Evolutionary conservation across 108 stramenopile genomes (phyloP).

Genomic region (Nitzschia sp.): DNA sequence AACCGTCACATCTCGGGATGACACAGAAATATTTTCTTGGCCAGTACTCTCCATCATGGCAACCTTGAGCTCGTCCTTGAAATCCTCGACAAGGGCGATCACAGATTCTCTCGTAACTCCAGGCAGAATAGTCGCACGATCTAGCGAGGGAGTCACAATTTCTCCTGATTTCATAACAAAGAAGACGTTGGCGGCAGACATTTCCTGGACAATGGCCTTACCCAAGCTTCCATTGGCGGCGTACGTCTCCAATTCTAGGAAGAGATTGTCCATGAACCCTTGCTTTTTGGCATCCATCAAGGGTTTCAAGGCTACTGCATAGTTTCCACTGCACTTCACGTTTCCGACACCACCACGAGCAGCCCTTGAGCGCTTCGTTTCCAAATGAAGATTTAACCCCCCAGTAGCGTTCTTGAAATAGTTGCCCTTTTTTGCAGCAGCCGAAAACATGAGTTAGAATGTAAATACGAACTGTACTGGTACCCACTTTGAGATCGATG

Average conservation of each 20-base stretch:
- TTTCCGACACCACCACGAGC: slow-evolving; percentile 72
- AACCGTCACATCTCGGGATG: slow-evolving; percentile 74
- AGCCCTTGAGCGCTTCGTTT: slow-evolving; percentile 69
- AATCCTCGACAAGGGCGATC: slow-evolving; percentile 57
- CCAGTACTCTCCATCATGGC: slow-evolving; percentile 60
- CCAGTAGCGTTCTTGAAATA: slow-evolving; percentile 68
- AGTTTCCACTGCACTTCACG: slow-evolving; percentile 80
- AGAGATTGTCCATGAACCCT: slow-evolving; percentile 83
- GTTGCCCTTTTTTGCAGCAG: slow-evolving; percentile 51
- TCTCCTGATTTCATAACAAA: slow-evolving; percentile 78
- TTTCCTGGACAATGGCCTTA: slow-evolving; percentile 73
- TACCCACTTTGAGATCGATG: too few relatives aligned
- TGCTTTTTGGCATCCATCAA: slow-evolving; percentile 81
- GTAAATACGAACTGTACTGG: too few relatives aligned
- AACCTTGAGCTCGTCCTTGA: slow-evolving; percentile 58
- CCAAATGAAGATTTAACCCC: slow-evolving; percentile 79
- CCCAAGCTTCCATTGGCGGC: slow-evolving; percentile 36
- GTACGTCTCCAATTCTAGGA: slow-evolving; percentile 82
- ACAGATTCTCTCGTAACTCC: slow-evolving; percentile 81
- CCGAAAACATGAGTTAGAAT: too few relatives aligned
- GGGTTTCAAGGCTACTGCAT: slow-evolving; percentile 73
- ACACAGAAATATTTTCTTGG: slow-evolving; percentile 46
- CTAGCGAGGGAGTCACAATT: slow-evolving; percentile 78
- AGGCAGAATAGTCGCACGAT: slow-evolving; percentile 79
- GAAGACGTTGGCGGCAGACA: slow-evolving; percentile 83